phyloP scores from a whole-genome alignment of 140 eudicot genomes.

The Cichorium intybus region DNA sequence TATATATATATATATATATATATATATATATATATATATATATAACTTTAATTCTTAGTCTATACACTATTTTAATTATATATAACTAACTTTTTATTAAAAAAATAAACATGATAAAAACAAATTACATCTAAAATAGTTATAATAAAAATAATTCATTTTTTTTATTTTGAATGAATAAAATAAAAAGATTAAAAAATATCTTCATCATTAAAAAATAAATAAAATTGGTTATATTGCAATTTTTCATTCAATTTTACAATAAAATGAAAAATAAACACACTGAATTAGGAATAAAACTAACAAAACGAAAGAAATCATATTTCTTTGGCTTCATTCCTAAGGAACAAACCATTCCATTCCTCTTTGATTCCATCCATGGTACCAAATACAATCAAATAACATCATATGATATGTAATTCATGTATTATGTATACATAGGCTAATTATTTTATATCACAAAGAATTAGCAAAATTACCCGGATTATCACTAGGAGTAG shows the following conservation, averaged over 20 bases:
- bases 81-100: too few relatives aligned
- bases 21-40: too few relatives aligned
- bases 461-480: conserved; percentile 39
- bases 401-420: not conserved
- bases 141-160: too few relatives aligned
- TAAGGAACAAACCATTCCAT: not conserved
- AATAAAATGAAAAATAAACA: not conserved
- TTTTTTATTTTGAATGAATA: too few relatives aligned
- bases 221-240: not conserved
- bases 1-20: too few relatives aligned
- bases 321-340: too few relatives aligned
- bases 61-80: not conserved
- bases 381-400: not conserved
- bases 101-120: too few relatives aligned
- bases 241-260: not conserved
- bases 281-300: too few relatives aligned
- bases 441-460: not conserved
- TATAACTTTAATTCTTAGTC: too few relatives aligned
- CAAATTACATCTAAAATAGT: too few relatives aligned
- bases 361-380: not conserved
- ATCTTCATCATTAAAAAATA: not conserved
- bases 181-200: too few relatives aligned
- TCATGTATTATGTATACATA: not conserved
- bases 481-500: conserved; percentile 30
- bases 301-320: not conserved